Evolutionary conservation across 441 rosid species (phyloP).

Genomic region (Omphalea diandra): DNA sequence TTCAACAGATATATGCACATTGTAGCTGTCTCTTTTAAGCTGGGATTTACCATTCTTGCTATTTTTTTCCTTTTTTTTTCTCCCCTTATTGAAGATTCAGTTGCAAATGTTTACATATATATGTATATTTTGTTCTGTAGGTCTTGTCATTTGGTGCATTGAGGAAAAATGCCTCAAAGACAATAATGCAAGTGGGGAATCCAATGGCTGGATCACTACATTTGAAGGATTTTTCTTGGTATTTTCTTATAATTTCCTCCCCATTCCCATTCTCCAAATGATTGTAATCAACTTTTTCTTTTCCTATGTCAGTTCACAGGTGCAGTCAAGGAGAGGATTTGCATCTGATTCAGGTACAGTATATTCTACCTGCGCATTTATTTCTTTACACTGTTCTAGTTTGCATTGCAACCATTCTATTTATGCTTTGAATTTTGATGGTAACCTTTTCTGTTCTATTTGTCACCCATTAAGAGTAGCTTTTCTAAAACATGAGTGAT

Average conservation of each 20-base stretch:
- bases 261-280: neutral
- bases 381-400: slow-evolving; percentile 1
- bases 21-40: neutral
- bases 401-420: neutral
- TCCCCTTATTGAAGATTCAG: slow-evolving; percentile 16
- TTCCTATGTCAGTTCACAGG: slow-evolving; percentile 48
- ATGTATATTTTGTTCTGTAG: slow-evolving; percentile 37
- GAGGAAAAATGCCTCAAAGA: slow-evolving; percentile 35
- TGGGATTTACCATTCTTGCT: neutral
- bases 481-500: neutral
- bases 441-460: no score
- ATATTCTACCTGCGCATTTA: slow-evolving; percentile 3
- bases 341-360: slow-evolving; percentile 71
- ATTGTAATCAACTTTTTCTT: slow-evolving; percentile 13
- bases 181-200: slow-evolving; percentile 34
- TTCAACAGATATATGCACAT: neutral
- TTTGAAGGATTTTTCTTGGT: slow-evolving; percentile 37
- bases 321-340: slow-evolving; percentile 57
- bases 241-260: slow-evolving; percentile 17
- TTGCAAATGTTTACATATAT: slow-evolving; percentile 6
- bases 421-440: neutral
- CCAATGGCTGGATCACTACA: slow-evolving; percentile 32
- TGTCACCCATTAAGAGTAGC: neutral
- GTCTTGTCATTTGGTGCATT: slow-evolving; percentile 34
- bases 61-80: neutral